A percentile compares a stretch with the other conserved stretches of the same genome.
Evolutionary conservation across 2,329 filamentous ascomycete species (phyloP).

Genomic region (Trichoderma harzianum): DNA sequence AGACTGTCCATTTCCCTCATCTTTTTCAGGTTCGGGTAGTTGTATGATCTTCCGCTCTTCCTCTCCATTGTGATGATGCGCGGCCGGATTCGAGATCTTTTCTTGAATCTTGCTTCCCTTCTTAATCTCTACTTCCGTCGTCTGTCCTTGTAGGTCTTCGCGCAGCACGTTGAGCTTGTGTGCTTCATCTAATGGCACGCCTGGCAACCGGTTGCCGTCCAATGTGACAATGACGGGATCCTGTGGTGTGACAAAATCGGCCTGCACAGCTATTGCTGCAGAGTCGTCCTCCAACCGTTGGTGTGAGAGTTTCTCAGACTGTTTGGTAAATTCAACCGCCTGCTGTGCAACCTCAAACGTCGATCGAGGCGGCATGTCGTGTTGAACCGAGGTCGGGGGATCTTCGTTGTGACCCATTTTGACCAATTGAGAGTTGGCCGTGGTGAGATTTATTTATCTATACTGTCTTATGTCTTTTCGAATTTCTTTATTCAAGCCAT

Average conservation of each 20-base stretch:
- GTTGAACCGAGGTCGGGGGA: neutral
- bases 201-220: conserved; percentile 63
- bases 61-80: conserved; percentile 34
- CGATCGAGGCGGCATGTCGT: conserved; percentile 12
- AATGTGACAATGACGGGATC: conserved; percentile 69
- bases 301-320: conserved; percentile 57
- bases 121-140: conserved; percentile 28
- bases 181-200: conserved; percentile 67
- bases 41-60: conserved; percentile 26
- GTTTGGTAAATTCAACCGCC: conserved; percentile 57
- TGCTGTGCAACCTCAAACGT: conserved; percentile 33
- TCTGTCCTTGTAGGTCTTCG: conserved; percentile 41
- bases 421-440: neutral
- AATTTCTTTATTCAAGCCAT: neutral
- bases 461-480: too few species aligned
- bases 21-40: conserved; percentile 24
- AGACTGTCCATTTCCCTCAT: conserved; percentile 33
- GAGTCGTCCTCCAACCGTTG: conserved; percentile 31
- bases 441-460: neutral
- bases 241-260: conserved; percentile 63
- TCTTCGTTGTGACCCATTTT: conserved; percentile 5
- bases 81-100: conserved; percentile 24
- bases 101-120: conserved; percentile 27
- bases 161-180: conserved; percentile 64
- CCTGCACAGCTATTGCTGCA: conserved; percentile 54